Conservation (phyloP, 768 basidiomycete genomes). For the Russula foetens region DNA sequence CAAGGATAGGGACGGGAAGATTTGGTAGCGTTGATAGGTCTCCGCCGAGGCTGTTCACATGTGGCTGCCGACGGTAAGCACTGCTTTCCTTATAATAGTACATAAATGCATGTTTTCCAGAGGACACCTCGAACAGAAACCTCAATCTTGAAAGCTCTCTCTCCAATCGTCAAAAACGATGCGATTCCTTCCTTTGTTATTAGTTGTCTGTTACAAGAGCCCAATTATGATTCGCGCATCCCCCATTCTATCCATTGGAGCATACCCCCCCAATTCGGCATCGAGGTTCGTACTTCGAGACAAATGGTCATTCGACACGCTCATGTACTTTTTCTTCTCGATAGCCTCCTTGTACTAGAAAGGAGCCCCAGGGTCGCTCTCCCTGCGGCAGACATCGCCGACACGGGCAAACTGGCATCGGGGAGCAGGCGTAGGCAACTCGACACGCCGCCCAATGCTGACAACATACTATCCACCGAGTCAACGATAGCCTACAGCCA, state of each 20-base stretch:
- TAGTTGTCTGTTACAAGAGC: not conserved
- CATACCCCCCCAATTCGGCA: not conserved
- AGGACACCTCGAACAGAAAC: no score
- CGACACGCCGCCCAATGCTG: not conserved
- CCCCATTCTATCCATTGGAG: not conserved
- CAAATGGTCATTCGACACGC: not conserved
- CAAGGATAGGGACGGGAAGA: no score
- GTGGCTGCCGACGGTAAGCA: no score
- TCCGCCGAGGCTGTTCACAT: no score
- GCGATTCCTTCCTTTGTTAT: not conserved
- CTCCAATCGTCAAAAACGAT: not conserved
- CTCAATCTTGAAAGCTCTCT: no score
- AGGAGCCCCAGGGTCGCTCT: not conserved
- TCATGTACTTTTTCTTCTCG: not conserved
- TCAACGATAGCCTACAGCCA: not conserved
- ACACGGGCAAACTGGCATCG: not conserved
- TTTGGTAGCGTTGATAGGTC: no score
- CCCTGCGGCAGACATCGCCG: not conserved
- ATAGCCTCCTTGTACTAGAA: not conserved
- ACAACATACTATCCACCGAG: not conserved
- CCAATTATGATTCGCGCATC: not conserved
- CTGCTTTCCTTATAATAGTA: no score
- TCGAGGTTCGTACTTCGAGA: not conserved
- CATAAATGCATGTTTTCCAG: no score
- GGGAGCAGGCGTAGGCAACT: not conserved